Evolutionary conservation across 2,329 filamentous ascomycete species (phyloP).

Genomic region (Clonostachys solani): DNA sequence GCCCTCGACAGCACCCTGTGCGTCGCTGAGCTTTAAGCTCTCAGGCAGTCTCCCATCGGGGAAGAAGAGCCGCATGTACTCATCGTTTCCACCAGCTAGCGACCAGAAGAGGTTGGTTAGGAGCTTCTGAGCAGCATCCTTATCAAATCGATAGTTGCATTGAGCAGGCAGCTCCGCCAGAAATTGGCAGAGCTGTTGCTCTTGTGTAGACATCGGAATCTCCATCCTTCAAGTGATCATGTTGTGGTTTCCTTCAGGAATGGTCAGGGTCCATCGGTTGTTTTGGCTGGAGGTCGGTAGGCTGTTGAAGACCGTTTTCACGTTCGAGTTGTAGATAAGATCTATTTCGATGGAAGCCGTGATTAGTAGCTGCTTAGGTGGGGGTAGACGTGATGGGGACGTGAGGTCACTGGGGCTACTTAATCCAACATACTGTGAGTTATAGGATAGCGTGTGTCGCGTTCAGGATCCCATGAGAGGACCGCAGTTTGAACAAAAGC

Average conservation of each 20-base stretch:
- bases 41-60: conserved; percentile 64
- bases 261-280: no score
- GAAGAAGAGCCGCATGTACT: conserved; percentile 78
- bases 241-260: not conserved
- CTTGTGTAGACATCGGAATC: conserved; percentile 56
- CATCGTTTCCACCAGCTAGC: conserved; percentile 69
- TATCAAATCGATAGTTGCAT: conserved; percentile 72
- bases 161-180: conserved; percentile 72
- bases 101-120: conserved; percentile 81
- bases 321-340: no score
- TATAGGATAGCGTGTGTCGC: not conserved
- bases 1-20: conserved; percentile 88
- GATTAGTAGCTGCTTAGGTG: not conserved
- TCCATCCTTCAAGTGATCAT: conserved; percentile 36
- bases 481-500: no score
- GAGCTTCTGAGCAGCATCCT: conserved; percentile 67
- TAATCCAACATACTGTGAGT: not conserved
- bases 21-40: conserved; percentile 75
- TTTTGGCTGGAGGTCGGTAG: no score
- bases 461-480: not conserved
- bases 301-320: no score
- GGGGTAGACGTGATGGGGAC: not conserved
- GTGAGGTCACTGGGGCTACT: not conserved
- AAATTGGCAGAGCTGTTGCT: conserved; percentile 79
- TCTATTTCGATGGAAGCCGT: not conserved